Percentiles rank a stretch among this genome's conserved stretches.
phyloP scores from a whole-genome alignment of 1,284 basidiomycete species.

The Heterobasidion occidentale region DNA sequence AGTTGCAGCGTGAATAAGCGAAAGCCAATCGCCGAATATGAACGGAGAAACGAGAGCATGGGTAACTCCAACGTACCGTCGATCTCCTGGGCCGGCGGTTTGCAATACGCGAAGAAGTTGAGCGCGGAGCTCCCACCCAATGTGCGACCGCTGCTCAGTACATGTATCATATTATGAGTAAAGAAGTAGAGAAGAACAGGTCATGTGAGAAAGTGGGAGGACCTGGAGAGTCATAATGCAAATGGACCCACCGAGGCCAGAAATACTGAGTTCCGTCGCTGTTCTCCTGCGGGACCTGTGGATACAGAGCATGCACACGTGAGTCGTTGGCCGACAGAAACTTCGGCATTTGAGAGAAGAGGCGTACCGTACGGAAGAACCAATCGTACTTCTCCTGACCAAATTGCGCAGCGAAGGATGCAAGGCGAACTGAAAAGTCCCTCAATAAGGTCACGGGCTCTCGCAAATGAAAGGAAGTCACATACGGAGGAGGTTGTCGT shows the following conservation, averaged over 20 bases:
- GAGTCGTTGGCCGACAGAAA: background rate
- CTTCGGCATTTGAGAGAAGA: background rate
- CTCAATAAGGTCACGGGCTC: background rate
- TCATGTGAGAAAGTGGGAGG: background rate
- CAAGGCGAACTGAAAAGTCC: background rate
- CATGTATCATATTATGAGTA: too few species aligned
- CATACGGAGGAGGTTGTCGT: slow-evolving; percentile 22
- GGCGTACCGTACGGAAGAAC: slow-evolving; percentile 20
- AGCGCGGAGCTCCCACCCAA: slow-evolving; percentile 22
- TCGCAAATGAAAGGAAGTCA: background rate
- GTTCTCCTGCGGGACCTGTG: slow-evolving; percentile 12
- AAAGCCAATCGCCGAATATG: background rate
- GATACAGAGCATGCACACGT: background rate
- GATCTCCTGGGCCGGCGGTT: slow-evolving; percentile 19
- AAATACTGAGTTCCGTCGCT: slow-evolving; percentile 4
- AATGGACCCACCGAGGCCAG: slow-evolving; percentile 13
- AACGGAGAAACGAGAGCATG: background rate
- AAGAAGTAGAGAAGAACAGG: too few species aligned
- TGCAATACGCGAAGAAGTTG: slow-evolving; percentile 17
- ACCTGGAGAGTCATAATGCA: background rate
- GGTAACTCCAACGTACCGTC: slow-evolving; percentile 9
- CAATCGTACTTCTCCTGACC: slow-evolving; percentile 21
- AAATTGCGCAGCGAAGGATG: slow-evolving; percentile 11
- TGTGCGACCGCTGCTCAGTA: slow-evolving; percentile 14
- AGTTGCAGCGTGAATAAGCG: too few species aligned